Percentiles rank a stretch among this genome's conserved stretches.
phyloP scores from a whole-genome alignment of 2,329 filamentous ascomycete genomes.

The Penicillium sp. region DNA sequence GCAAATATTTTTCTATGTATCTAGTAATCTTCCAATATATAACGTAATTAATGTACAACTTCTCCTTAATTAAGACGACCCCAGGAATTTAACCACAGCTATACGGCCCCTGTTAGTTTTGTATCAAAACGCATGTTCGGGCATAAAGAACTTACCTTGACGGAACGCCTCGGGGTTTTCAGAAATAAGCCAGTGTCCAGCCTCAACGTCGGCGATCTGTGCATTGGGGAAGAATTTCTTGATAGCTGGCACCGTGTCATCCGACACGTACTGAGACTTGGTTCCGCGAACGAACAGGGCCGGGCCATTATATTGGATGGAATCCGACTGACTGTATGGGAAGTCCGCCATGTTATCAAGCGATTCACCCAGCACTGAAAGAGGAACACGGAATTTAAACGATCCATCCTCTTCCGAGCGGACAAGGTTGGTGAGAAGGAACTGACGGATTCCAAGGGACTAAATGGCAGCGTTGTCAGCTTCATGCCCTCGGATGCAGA shows the following conservation, averaged over 20 bases:
- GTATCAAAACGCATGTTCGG: not conserved
- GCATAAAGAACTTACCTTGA: constrained; percentile 30
- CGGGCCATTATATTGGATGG: constrained; percentile 71
- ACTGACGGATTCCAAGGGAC: constrained; percentile 80
- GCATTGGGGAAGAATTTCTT: constrained; percentile 49
- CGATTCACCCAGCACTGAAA: constrained; percentile 69
- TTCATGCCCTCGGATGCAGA: not conserved
- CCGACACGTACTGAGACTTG: constrained; percentile 44
- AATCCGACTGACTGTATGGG: constrained; percentile 75
- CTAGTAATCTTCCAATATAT: not conserved
- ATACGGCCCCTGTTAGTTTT: constrained; percentile 16
- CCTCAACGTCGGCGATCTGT: constrained; percentile 45
- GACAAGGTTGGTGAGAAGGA: constrained; percentile 84
- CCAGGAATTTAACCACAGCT: constrained; percentile 42
- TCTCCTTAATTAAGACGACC: constrained; percentile 18
- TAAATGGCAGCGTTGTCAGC: constrained; percentile 29
- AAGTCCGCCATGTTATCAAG: constrained; percentile 85
- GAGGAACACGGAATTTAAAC: constrained; percentile 78
- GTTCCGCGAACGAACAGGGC: constrained; percentile 71
- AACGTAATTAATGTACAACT: not conserved
- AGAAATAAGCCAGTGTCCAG: constrained; percentile 51
- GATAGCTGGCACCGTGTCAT: constrained; percentile 45
- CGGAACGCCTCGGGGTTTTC: constrained; percentile 50
- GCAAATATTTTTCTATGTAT: not conserved
- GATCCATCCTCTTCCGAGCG: constrained; percentile 56